Conservation (phyloP, 345 rosid genomes). For the Eucalyptus coolabah region DNA sequence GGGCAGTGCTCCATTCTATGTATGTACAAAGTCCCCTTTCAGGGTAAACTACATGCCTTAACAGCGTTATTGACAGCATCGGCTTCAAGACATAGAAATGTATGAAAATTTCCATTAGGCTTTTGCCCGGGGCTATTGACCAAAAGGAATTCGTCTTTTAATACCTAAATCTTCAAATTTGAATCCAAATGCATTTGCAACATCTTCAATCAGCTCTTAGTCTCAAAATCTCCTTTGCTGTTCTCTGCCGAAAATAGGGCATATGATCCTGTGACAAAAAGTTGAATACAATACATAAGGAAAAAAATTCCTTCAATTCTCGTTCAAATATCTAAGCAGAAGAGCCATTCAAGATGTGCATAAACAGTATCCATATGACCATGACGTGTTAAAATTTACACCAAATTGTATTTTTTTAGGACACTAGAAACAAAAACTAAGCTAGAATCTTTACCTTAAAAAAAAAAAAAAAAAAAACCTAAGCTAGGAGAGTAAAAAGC, state of each 20-base stretch:
- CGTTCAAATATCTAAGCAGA: background rate
- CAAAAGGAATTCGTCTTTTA: background rate
- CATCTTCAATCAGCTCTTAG: slow-evolving; percentile 67
- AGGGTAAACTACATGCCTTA: background rate
- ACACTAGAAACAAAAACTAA: background rate
- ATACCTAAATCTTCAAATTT: background rate
- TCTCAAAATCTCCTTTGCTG: slow-evolving; percentile 83
- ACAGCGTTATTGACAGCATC: background rate
- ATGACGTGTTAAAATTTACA: background rate
- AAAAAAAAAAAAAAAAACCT: background rate
- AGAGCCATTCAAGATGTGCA: background rate
- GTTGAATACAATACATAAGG: background rate
- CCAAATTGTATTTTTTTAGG: background rate
- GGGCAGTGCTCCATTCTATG: background rate
- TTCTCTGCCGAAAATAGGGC: slow-evolving; percentile 87
- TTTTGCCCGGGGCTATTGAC: background rate
- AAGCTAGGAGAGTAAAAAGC: background rate
- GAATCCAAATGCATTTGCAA: background rate
- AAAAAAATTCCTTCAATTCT: background rate
- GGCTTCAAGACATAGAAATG: background rate
- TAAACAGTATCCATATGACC: background rate
- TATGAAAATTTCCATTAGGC: background rate
- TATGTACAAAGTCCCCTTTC: background rate
- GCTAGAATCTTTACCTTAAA: background rate
- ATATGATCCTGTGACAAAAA: slow-evolving; percentile 52